Conservation (phyloP, 306 rosid genomes). For the Prunus salicina region DNA sequence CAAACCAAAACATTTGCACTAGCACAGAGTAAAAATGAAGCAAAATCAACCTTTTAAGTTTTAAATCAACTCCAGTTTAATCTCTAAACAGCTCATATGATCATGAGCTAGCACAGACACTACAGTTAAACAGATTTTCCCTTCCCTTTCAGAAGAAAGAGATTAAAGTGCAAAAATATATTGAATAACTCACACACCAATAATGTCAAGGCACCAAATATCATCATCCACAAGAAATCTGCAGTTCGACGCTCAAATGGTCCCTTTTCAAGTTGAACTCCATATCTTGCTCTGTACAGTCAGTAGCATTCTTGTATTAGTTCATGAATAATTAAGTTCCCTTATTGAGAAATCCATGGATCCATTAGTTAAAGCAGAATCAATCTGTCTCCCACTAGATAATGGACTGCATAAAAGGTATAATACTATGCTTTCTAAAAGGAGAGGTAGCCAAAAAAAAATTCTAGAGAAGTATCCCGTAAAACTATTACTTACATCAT, state of each 20-base stretch:
- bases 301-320: constrained; percentile 16
- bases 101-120: neutral
- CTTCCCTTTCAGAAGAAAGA: constrained; percentile 13
- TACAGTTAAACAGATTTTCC: neutral
- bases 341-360: neutral
- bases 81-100: neutral
- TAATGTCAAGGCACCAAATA: constrained; percentile 68
- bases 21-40: neutral
- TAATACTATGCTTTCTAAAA: neutral
- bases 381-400: neutral
- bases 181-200: constrained; percentile 46
- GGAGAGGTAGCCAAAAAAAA: neutral
- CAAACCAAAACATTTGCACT: neutral
- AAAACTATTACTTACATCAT: constrained; percentile 71
- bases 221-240: constrained; percentile 98
- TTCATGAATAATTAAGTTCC: neutral
- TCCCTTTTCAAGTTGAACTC: constrained; percentile 93
- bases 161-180: constrained; percentile 8
- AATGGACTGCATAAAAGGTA: neutral
- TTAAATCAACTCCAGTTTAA: neutral
- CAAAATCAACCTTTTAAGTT: neutral
- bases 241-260: constrained; percentile 87
- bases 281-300: constrained; percentile 76
- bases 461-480: neutral
- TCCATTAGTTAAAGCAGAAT: neutral